Evolutionary conservation across 345 rosid species (phyloP).

Genomic region (Camelina hispida): DNA sequence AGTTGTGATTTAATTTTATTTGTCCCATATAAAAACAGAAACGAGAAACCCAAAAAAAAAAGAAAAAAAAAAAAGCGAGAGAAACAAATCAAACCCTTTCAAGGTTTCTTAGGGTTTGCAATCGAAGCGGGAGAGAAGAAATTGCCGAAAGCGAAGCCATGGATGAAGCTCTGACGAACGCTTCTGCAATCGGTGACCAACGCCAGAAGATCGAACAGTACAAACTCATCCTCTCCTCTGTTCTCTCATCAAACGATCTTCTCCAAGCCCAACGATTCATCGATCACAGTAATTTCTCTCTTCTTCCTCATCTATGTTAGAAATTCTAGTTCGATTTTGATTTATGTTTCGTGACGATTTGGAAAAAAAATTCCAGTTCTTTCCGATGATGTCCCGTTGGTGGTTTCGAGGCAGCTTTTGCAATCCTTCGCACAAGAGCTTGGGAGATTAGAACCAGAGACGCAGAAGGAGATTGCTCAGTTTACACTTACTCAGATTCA

Average conservation of each 20-base stretch:
- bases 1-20: neutral
- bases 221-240: conserved; percentile 84
- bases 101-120: conserved; percentile 43
- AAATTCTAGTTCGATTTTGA: neutral
- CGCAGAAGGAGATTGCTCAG: conserved; percentile 89
- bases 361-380: conserved; percentile 56
- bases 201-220: conserved; percentile 99
- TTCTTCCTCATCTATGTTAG: neutral
- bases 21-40: neutral
- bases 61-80: neutral
- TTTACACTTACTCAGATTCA: conserved; percentile 94
- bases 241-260: conserved; percentile 82
- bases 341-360: neutral
- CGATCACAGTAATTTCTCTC: conserved; percentile 65
- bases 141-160: conserved; percentile 47
- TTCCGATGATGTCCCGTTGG: conserved; percentile 90
- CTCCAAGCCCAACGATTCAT: conserved; percentile 81
- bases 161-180: conserved; percentile 80
- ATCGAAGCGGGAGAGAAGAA: conserved; percentile 21
- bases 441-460: conserved; percentile 76
- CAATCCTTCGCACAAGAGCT: conserved; percentile 88
- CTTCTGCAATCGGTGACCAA: conserved; percentile 82
- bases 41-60: neutral
- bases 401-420: conserved; percentile 93
- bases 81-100: neutral